phyloP scores from a whole-genome alignment of 2,329 filamentous ascomycete genomes.

The Penicillium sp. region DNA sequence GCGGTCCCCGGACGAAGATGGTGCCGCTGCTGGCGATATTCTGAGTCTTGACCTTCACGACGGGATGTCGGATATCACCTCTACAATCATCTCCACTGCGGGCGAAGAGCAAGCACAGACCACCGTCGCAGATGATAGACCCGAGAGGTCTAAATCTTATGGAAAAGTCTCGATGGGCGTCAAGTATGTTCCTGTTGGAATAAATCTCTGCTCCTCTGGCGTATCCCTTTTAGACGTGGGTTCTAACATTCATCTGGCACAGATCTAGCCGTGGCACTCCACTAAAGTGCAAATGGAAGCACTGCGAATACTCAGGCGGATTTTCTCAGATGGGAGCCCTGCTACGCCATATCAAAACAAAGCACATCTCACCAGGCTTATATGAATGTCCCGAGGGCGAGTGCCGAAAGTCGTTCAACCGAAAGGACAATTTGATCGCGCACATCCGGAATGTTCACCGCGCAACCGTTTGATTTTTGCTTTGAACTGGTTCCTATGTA shows the following conservation, averaged over 20 bases:
- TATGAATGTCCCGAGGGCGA: not conserved
- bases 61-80: not conserved
- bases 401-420: not conserved
- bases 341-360: slow-evolving; percentile 3
- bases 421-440: slow-evolving; percentile 6
- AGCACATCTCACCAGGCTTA: not conserved
- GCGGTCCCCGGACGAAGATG: not conserved
- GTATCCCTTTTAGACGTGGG: not conserved
- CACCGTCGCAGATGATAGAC: too few relatives aligned
- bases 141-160: not conserved
- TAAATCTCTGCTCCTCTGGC: not conserved
- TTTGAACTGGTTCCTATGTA: not conserved
- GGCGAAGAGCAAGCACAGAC: not conserved
- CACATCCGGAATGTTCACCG: slow-evolving; percentile 7
- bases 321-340: slow-evolving; percentile 2
- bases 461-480: not conserved
- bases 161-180: not conserved
- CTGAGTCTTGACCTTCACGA: not conserved
- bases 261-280: not conserved
- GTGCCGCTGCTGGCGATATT: not conserved
- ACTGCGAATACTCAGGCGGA: slow-evolving; percentile 1
- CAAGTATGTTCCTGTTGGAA: not conserved
- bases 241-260: not conserved
- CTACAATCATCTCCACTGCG: not conserved
- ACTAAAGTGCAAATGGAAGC: slow-evolving; percentile 2